Percentiles rank a stretch among this genome's conserved stretches.
Conservation (phyloP, 2,329 filamentous ascomycete genomes). For the Pezicula neosporulosa region DNA sequence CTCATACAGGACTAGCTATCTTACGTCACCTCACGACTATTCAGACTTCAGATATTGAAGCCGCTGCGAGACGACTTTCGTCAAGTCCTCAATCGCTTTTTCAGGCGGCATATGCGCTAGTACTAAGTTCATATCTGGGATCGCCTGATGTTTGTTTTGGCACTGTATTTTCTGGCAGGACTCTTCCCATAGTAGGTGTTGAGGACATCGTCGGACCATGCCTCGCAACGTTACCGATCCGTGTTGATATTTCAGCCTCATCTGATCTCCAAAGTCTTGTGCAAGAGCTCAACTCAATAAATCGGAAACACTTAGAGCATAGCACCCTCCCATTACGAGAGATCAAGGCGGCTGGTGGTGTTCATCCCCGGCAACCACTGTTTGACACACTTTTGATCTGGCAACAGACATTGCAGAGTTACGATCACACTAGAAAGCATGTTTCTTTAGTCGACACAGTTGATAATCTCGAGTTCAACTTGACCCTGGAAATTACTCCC, state of each 20-base stretch:
- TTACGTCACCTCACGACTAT: conserved; percentile 26
- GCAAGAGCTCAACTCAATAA: conserved; percentile 58
- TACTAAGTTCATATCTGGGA: conserved; percentile 64
- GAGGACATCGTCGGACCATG: conserved; percentile 78
- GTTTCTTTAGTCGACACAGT: conserved; percentile 56
- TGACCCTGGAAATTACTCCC: conserved; percentile 77
- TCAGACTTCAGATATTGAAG: conserved; percentile 22
- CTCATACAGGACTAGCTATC: conserved; percentile 24
- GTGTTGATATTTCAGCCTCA: conserved; percentile 54
- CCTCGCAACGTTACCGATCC: conserved; percentile 70
- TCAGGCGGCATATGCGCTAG: conserved; percentile 65
- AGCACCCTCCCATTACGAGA: conserved; percentile 61
- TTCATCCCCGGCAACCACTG: conserved; percentile 52
- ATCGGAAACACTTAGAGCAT: conserved; percentile 63
- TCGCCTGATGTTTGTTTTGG: conserved; percentile 68
- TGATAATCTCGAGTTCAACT: conserved; percentile 73
- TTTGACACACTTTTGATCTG: conserved; percentile 83
- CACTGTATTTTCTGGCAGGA: conserved; percentile 78
- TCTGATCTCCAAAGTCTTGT: conserved; percentile 58
- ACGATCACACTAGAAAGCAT: conserved; percentile 26
- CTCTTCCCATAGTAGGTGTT: conserved; percentile 64
- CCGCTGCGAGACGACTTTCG: conserved; percentile 16
- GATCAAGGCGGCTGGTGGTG: conserved; percentile 59
- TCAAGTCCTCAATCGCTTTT: conserved; percentile 67
- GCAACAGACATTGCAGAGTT: conserved; percentile 63